Evolutionary conservation across 192 early-diverging fungal genomes (phyloP).

Genomic region (Glomus cerebriforme): DNA sequence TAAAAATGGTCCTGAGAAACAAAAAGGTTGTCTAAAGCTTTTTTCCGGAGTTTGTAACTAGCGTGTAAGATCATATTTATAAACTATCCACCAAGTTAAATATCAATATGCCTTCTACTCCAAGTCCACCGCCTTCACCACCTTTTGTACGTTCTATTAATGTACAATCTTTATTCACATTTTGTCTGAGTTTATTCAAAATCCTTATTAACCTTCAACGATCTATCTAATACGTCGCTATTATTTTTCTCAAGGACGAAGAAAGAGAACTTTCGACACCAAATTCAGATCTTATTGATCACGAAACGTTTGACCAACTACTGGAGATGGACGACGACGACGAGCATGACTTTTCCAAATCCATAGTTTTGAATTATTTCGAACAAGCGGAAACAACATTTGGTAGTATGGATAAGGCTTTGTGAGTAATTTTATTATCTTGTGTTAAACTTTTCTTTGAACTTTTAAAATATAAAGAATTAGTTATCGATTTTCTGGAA

Average conservation of each 20-base stretch:
- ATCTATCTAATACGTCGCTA: background rate
- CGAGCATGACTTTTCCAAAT: slow-evolving; percentile 75
- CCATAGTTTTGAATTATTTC: slow-evolving; percentile 79
- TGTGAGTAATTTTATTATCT: slow-evolving; percentile 48
- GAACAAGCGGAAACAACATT: slow-evolving; percentile 84
- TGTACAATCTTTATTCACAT: background rate
- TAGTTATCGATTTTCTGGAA: background rate
- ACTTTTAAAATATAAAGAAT: background rate
- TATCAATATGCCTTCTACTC: background rate
- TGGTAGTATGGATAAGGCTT: slow-evolving; percentile 68
- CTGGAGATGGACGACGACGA: slow-evolving; percentile 93
- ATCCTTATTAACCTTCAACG: no score
- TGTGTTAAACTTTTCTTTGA: no score
- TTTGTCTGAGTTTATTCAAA: background rate
- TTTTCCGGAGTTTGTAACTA: background rate
- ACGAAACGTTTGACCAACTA: slow-evolving; percentile 84
- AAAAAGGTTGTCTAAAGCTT: background rate
- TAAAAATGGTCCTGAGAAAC: background rate
- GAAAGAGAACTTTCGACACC: background rate
- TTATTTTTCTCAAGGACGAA: slow-evolving; percentile 6
- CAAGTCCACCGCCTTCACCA: background rate
- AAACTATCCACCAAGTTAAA: background rate
- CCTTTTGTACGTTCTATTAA: background rate
- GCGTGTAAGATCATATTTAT: background rate
- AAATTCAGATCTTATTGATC: slow-evolving; percentile 68